Evolutionary conservation across 352 stramenopile species (phyloP).

Genomic region (Pythium aristosporum): DNA sequence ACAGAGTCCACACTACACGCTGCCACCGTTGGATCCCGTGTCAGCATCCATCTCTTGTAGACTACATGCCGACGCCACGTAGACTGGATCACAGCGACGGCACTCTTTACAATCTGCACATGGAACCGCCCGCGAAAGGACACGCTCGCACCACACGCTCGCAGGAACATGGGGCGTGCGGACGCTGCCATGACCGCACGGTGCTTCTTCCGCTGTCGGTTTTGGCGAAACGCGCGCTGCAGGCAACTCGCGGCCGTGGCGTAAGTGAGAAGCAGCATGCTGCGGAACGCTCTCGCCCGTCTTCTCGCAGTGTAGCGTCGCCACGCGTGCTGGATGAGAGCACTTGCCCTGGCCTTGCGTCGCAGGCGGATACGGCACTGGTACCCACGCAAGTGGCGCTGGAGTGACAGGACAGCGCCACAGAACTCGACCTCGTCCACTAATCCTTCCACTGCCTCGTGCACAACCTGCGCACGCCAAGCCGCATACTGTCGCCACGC

Average conservation of each 20-base stretch:
- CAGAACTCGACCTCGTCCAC: constrained; percentile 52
- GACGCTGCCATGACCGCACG: constrained; percentile 34
- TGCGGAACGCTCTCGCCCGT: constrained; percentile 27
- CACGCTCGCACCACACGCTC: constrained; percentile 24
- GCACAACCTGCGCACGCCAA: constrained; percentile 32
- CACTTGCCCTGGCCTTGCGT: constrained; percentile 26
- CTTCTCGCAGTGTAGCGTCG: constrained; percentile 11
- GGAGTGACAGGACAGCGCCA: constrained; percentile 42
- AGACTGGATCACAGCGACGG: constrained; percentile 42
- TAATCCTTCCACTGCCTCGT: constrained; percentile 24
- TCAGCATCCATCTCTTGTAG: constrained; percentile 17
- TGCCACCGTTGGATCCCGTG: constrained; percentile 21
- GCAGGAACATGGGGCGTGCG: constrained; percentile 49
- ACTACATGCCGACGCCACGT: constrained; percentile 43
- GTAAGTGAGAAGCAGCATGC: constrained; percentile 26
- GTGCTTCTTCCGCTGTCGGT: constrained; percentile 31
- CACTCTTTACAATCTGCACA: constrained; percentile 44
- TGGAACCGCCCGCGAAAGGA: constrained; percentile 36
- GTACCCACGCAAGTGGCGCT: constrained; percentile 40
- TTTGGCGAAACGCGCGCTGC: constrained; percentile 44
- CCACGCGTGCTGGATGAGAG: constrained; percentile 46
- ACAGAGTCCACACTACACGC: neutral
- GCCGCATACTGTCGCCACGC: constrained; percentile 33
- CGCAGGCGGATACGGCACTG: constrained; percentile 41
- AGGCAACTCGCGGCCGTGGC: constrained; percentile 48